These are phyloP conservation scores for Fagopyrum homotropicum DNA, from an alignment of 148 eudicot species.

Conservation along the genomic window DNA sequence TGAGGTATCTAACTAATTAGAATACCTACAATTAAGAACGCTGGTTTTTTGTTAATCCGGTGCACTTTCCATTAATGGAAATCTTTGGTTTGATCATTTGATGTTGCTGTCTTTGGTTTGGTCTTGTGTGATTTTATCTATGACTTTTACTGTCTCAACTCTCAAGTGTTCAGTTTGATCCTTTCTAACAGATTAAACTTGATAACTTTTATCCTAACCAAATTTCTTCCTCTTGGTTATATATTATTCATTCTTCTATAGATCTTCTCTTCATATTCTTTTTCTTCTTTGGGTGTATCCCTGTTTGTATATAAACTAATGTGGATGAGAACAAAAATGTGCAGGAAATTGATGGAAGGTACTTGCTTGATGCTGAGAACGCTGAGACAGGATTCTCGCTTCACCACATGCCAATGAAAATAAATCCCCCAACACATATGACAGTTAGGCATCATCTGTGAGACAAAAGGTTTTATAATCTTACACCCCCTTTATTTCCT, in stretches of 20 bases:
- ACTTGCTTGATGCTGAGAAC: constrained; percentile 12
- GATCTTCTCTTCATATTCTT: background rate
- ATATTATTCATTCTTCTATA: background rate
- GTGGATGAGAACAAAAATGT: background rate
- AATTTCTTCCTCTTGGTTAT: no score
- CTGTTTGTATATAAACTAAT: background rate
- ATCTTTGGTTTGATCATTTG: no score
- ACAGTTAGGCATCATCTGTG: constrained; percentile 1
- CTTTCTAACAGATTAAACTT: no score
- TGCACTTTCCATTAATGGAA: no score
- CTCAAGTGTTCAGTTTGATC: no score
- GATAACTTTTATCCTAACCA: no score
- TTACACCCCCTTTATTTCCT: background rate
- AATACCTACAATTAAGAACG: no score
- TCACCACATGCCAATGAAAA: constrained; percentile 7
- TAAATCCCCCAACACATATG: background rate
- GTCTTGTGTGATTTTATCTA: no score
- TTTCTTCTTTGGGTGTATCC: background rate
- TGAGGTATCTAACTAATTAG: no score
- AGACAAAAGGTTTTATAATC: background rate
- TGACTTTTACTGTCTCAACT: no score
- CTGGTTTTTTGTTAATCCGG: no score
- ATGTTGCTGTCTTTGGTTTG: no score
- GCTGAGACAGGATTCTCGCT: constrained; percentile 11
- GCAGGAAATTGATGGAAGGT: constrained; percentile 19